Percentiles rank a stretch among this genome's conserved stretches.
phyloP scores from a whole-genome alignment of 1,139 yeast genomes.

The Kluyveromyces sp. region DNA sequence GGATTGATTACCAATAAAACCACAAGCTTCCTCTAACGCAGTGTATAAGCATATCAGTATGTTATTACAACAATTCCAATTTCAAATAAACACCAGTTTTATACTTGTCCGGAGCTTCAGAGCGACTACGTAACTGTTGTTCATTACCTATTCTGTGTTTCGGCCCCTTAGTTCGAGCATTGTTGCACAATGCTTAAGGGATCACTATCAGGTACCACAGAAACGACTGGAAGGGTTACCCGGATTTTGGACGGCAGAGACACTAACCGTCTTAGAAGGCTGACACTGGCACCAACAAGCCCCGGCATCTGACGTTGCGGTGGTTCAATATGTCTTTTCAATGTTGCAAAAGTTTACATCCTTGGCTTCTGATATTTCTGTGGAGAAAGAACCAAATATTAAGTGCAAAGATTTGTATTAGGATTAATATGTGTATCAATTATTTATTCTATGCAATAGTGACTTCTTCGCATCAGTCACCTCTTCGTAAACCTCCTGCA shows the following conservation, averaged over 20 bases:
- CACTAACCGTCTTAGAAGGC: too few species aligned
- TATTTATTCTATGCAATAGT: not conserved
- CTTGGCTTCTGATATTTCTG: not conserved
- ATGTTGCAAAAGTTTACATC: too few species aligned
- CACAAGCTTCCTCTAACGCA: not conserved
- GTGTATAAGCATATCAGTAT: too few species aligned
- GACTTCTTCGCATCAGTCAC: constrained; percentile 41
- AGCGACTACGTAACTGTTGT: too few species aligned
- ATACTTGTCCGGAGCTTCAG: not conserved
- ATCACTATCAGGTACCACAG: not conserved
- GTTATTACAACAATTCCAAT: too few species aligned
- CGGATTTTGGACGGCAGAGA: not conserved
- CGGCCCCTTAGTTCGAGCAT: not conserved
- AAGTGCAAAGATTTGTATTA: not conserved
- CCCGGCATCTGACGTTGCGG: too few species aligned
- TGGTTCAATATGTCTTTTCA: too few species aligned
- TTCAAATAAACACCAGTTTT: not conserved
- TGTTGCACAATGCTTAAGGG: not conserved
- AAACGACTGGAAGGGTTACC: not conserved
- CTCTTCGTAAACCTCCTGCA: constrained; percentile 61
- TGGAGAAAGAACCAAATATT: not conserved
- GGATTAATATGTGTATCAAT: not conserved
- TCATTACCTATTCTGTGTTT: too few species aligned
- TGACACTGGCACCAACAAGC: too few species aligned
- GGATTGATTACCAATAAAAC: not conserved